Evolutionary conservation across 2,329 filamentous ascomycete genomes (phyloP).

Genomic region (Colletotrichum chlorophyti): DNA sequence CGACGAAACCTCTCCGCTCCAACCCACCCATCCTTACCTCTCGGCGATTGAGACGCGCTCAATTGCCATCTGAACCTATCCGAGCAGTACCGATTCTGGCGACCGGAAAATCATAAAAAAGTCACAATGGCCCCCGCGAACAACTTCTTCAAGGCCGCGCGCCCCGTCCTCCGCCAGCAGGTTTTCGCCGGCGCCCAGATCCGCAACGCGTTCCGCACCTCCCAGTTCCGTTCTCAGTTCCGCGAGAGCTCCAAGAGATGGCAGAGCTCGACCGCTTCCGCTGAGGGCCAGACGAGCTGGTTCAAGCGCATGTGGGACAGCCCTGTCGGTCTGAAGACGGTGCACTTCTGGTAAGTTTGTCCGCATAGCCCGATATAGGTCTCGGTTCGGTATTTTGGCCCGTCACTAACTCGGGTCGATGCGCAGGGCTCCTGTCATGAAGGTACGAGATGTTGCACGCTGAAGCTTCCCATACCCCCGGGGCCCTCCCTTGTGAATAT

Average conservation of each 20-base stretch:
- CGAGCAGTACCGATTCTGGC: no score
- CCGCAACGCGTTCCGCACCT: constrained; percentile 59
- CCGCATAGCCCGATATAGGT: background rate
- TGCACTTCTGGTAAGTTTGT: constrained; percentile 87
- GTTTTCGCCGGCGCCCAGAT: constrained; percentile 59
- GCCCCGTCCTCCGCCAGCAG: constrained; percentile 62
- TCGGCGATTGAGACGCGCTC: background rate
- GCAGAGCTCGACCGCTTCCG: constrained; percentile 69
- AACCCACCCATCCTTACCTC: background rate
- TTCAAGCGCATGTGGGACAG: constrained; percentile 86
- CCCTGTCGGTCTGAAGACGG: constrained; percentile 85
- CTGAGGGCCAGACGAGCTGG: constrained; percentile 56
- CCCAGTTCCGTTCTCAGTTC: constrained; percentile 50
- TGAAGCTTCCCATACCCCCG: constrained; percentile 37
- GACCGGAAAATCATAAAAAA: no score
- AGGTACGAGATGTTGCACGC: constrained; percentile 53
- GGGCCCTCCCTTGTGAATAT: constrained; percentile 22
- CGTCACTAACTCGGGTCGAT: background rate
- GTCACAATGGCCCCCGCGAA: constrained; percentile 52
- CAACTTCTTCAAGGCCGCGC: constrained; percentile 60
- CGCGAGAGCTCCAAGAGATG: constrained; percentile 62
- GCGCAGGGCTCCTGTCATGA: constrained; percentile 90
- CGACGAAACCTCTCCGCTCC: constrained; percentile 19
- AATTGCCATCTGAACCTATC: background rate
- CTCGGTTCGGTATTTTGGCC: background rate